Base-by-base conservation (phyloP, 768 basidiomycete species). In the Mycena venus region DNA sequence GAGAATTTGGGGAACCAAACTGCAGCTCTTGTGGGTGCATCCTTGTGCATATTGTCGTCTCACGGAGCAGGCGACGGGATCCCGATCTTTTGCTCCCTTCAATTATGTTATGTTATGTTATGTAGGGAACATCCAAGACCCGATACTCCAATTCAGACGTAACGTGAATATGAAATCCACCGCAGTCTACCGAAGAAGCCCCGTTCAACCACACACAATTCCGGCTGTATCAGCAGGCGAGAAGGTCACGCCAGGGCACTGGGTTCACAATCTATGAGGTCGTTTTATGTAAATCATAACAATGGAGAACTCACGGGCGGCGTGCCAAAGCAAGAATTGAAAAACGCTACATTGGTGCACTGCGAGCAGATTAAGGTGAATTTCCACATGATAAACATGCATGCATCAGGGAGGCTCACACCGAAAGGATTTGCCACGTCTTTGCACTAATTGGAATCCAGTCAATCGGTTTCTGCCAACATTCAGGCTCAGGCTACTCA, bases 231-330 rank as follows among this genome's bases (percentile, higher is more conserved):
- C 60, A 29, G 60, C 60, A 40, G 60, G 60, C 38, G 40, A 61
- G 60, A 61, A 61, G 60, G 60, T 61, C 60, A 61, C 38, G 23
- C 60, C 60, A 44, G 60, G 60, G 60, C 60, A 61, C 60, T 61
- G 40, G 40, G 60, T 61, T 61, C 60, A 61, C 60, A 61, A 27
- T 61, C 29, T 19, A 61, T 61, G 38, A 61, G 60, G 60, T 25
- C 38, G 38, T 44, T 61, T 61, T 60, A 61, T 61, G 25, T 61
- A 25, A 61, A 61, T 61, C 25, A 61, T 40, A 61, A 61, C n/a
- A 61, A 61, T 42, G 60, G 40, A 61, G 60, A 61, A 61, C 60
- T 61, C 38, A 61, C 60, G 60, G 60, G 60, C 60, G 60, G 60
- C 38, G 60, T 61, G 60, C 60, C 60, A 44, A 61, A 61, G 60